A percentile compares a stretch with the other conserved stretches of the same genome.
phyloP scores from a whole-genome alignment of 768 basidiomycete genomes.

The Tylopilus vinaceipallidus region DNA sequence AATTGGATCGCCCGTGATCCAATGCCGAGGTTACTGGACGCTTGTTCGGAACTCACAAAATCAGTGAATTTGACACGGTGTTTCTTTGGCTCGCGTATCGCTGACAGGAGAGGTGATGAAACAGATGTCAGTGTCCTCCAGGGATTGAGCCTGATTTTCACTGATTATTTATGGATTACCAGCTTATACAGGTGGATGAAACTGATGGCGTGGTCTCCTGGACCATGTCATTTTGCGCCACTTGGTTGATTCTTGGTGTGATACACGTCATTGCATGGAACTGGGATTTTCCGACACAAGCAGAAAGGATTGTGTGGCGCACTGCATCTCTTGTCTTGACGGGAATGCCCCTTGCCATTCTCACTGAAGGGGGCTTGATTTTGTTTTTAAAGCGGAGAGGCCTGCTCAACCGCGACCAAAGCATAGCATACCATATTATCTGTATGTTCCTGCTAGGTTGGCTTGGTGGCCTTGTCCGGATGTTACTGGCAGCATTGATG shows the following conservation, averaged over 20 bases:
- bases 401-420: too few relatives aligned
- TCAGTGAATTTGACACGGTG: too few relatives aligned
- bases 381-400: too few relatives aligned
- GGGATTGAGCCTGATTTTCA: background rate
- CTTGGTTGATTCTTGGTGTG: background rate
- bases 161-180: background rate
- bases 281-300: background rate
- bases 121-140: background rate
- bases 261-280: background rate
- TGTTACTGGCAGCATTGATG: background rate
- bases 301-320: background rate
- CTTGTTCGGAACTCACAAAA: too few relatives aligned
- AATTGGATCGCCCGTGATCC: too few relatives aligned
- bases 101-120: too few relatives aligned
- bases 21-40: too few relatives aligned
- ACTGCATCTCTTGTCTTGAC: background rate
- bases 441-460: too few relatives aligned
- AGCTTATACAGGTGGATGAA: background rate
- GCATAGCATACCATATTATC: too few relatives aligned
- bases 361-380: background rate
- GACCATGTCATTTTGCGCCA: background rate
- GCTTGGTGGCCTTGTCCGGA: background rate
- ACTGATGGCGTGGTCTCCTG: background rate
- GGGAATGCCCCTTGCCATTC: background rate
- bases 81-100: too few relatives aligned